Percentiles rank a stretch among this genome's conserved stretches.
These are phyloP conservation scores for Phytopythium sindhum DNA, from an alignment of 352 stramenopile genomes.

Conservation along the genomic window DNA sequence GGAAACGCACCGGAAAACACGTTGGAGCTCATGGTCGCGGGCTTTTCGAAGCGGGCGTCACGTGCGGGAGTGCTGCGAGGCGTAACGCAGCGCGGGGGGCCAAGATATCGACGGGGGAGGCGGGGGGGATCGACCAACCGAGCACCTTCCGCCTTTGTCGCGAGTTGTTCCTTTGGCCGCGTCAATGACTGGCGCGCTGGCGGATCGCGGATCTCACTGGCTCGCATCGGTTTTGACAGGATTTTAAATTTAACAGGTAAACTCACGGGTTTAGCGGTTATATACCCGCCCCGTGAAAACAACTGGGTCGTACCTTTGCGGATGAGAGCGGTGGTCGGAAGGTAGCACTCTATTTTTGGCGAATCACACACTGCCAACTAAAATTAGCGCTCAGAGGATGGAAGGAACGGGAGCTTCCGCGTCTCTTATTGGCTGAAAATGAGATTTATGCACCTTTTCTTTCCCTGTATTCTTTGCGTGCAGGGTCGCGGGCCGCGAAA, in stretches of 20 bases:
- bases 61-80: no score
- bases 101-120: background rate
- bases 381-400: background rate
- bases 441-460: background rate
- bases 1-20: slow-evolving; percentile 22
- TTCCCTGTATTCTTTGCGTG: background rate
- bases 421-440: background rate
- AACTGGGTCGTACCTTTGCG: background rate
- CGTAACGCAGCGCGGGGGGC: no score
- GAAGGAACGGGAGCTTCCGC: background rate
- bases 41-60: background rate
- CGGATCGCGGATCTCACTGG: background rate
- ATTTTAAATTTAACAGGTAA: background rate
- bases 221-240: background rate
- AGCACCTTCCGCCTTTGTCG: background rate
- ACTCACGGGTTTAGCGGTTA: background rate
- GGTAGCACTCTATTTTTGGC: background rate
- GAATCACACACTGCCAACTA: slow-evolving; percentile 7
- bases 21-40: slow-evolving; percentile 27
- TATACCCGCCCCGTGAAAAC: no score
- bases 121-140: background rate
- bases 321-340: background rate
- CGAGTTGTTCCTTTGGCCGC: background rate
- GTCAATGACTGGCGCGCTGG: slow-evolving; percentile 1
- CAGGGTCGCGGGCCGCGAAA: slow-evolving; percentile 2